Base-by-base conservation (phyloP, 1,284 basidiomycete species). In the Inonotus hispidus region DNA sequence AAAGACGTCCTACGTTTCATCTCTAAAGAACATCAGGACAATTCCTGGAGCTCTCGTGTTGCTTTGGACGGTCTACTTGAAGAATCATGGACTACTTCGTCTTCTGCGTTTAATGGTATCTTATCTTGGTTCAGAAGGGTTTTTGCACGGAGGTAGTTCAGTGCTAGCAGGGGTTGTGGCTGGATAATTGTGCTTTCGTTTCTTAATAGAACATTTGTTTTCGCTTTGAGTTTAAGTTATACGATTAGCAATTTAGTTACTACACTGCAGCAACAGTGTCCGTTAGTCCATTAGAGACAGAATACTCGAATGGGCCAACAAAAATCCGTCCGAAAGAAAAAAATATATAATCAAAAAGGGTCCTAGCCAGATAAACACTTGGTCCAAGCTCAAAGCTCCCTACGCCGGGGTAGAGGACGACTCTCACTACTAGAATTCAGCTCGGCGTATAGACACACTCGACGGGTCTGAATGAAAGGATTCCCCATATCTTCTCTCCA, bases 1-100 rank as follows among this genome's bases (percentile, higher is more conserved):
- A 99, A 99, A 71, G 97, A 99, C 67, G 92, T 98, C 11, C 76
- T 99, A 13, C 85, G 87, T 49, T 92, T 93, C 70, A 93, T 90
- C 62, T 82, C 84, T 45, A 79, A 77, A 38, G 78, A 79, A 66
- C 76, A 79, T 62, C 75, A 77, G 66, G 60, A 72, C 19, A 53
- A 63, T 47, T 59, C 64, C 32, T 70, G 68, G 62, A 66, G 71
- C 35, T 66, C 69, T 39, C 67, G 66, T 16, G 68, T 69, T 35
- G 68, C 68, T 14, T 62, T 76, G 23, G 72, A 73, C 47, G 68
- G 68, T 35, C 63, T 73, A 1, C 58, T 75, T 19, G 73, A 75
- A 59, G 74, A 74, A 64, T 67, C 68, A 8, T 71, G 70, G 68
- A 62, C 66, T 29, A 71, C 70, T 67, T 43, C 61, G 5, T 58